Percentiles rank a stretch among this genome's conserved stretches.
phyloP scores from a whole-genome alignment of 2,329 filamentous ascomycete species.

The Chaetomiaceae sp. region DNA sequence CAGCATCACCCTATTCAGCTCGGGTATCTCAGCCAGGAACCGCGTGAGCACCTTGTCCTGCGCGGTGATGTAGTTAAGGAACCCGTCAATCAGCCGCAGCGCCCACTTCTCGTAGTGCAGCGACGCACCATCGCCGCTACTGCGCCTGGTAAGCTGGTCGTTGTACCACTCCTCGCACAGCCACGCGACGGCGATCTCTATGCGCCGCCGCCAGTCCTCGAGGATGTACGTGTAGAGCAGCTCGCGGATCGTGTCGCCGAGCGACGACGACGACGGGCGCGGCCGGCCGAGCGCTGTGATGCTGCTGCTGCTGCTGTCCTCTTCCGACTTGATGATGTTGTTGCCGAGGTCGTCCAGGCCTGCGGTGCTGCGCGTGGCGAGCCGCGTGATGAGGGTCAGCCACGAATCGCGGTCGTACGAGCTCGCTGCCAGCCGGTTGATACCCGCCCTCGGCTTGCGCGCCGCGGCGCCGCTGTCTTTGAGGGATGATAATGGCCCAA shows the following conservation, averaged over 20 bases:
- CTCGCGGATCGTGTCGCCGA: constrained; percentile 71
- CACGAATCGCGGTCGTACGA: constrained; percentile 84
- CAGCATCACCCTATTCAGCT: constrained; percentile 67
- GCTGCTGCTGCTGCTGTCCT: too few species aligned
- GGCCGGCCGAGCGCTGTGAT: too few species aligned
- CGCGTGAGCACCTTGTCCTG: constrained; percentile 87
- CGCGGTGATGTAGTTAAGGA: constrained; percentile 84
- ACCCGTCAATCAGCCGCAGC: constrained; percentile 77
- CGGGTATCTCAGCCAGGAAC: constrained; percentile 87
- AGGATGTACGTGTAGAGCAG: constrained; percentile 79
- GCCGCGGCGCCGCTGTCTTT: constrained; percentile 59
- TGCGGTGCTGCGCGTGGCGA: constrained; percentile 74
- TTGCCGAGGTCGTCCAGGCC: constrained; percentile 56
- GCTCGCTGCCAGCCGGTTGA: constrained; percentile 79
- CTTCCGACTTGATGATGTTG: constrained; percentile 52
- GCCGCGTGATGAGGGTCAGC: constrained; percentile 79
- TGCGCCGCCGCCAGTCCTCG: constrained; percentile 84
- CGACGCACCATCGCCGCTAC: constrained; percentile 41
- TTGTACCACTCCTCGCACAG: constrained; percentile 98
- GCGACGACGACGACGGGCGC: too few species aligned
- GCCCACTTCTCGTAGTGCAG: constrained; percentile 76
- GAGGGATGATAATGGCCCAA: constrained; percentile 69
- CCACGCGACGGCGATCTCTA: constrained; percentile 90
- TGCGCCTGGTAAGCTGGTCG: constrained; percentile 53
- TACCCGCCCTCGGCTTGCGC: constrained; percentile 64